Conservation (phyloP, 2,329 filamentous ascomycete species). For the Diaporthe capsici region DNA sequence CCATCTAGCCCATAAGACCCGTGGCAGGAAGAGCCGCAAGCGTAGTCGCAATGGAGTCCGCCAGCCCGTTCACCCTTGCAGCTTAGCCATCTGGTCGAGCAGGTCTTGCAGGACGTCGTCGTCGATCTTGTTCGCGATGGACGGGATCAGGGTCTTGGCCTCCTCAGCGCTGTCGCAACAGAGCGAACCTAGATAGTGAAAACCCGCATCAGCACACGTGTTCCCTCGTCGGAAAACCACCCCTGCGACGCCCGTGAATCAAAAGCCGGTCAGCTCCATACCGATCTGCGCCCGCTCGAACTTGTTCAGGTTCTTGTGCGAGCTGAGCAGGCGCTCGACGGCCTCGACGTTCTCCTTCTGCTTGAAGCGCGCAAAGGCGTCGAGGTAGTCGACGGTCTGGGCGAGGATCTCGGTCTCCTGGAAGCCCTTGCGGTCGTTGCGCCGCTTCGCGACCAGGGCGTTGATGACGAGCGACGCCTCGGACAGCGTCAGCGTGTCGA, state of each 20-base stretch:
- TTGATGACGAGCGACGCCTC: constrained; percentile 94
- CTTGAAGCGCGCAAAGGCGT: constrained; percentile 96
- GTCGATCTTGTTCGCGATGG: constrained; percentile 87
- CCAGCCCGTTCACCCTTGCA: constrained; percentile 58
- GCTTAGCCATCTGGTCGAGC: constrained; percentile 90
- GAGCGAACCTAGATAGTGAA: constrained; percentile 75
- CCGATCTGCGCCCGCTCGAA: constrained; percentile 96
- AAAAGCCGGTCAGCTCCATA: constrained; percentile 55
- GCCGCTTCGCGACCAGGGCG: constrained; percentile 85
- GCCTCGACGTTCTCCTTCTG: constrained; percentile 94
- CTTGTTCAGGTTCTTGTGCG: constrained; percentile 84
- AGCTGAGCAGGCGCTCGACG: constrained; percentile 88
- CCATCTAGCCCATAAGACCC: neutral
- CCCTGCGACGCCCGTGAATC: neutral
- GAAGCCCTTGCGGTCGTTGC: constrained; percentile 83
- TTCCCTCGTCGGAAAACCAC: neutral
- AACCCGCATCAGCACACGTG: constrained; percentile 31
- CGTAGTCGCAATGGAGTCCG: neutral
- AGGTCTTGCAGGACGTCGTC: constrained; percentile 91
- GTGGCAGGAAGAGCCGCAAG: neutral
- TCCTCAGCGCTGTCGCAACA: constrained; percentile 95
- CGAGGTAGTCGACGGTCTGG: constrained; percentile 93
- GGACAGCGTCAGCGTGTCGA: constrained; percentile 91
- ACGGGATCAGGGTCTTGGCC: constrained; percentile 96
- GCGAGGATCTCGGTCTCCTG: constrained; percentile 88